Evolutionary conservation across 2,329 filamentous ascomycete genomes (phyloP), one percentile per base, ranked within the genome.

Genomic region (Colletotrichum noveboracense): DNA sequence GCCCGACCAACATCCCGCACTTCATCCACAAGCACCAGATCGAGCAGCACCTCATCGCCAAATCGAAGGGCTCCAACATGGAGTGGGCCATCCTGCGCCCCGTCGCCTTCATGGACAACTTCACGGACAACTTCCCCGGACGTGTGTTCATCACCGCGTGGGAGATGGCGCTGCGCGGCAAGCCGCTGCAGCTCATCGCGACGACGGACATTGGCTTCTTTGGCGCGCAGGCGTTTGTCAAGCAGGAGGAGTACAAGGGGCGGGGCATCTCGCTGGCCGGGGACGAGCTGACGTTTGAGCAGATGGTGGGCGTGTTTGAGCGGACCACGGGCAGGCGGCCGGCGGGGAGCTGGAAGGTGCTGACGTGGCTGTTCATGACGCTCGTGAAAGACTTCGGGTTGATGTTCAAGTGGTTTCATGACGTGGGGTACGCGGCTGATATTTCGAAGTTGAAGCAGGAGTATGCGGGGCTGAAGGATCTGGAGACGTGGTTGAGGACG

Each of bases 11-110:
- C 2, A 85, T 93, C 48, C 90, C 91, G 0, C 91, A 93, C 80
- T 94, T 93, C 81, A 86, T 86, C 73, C 85, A 82, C 81, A 93
- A 94, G 81, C 87, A 91, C 79, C 81, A 88, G 38, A 91, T 93
- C 78, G 92, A 94, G 81, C 83, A 89, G 66, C 86, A 93, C 77
- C 86, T 93, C n/a, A 83, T 89, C 34, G 84, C 88, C 30, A 84
- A 85, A 38, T 79, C 85, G 10, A 71, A 78, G 14, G 75, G 71
- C 5, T 79, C 78, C 2, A 65, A 75, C 32, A 85, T 86, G 83
- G 69, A 74, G 7, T 86, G 84, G 83, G 82, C 82, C 1, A 82
- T 87, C 8, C 78, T 87, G 1, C 80, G 85, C 6, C 85, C 85
- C 3, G 83, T 84, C 1, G 84, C 82, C 0, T 87, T 87, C 77